A percentile compares a stretch with the other conserved stretches of the same genome.
These are phyloP conservation scores for Yarrowia sp. DNA, from an alignment of 805 yeast genomes.

Conservation along the genomic window DNA sequence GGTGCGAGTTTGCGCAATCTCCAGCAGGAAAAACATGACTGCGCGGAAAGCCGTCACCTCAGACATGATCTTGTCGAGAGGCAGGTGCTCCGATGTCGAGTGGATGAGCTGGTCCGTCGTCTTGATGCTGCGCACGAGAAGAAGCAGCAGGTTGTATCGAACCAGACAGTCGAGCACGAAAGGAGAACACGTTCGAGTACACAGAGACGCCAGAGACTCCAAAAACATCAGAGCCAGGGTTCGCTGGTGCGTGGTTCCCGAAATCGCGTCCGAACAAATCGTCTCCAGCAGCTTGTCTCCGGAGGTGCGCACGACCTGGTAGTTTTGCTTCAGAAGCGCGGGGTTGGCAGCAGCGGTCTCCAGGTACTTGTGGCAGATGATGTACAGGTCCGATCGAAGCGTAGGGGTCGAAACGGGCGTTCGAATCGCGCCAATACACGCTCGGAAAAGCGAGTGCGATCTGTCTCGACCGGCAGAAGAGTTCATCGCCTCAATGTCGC, in stretches of 20 bases:
- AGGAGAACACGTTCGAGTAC: conserved; percentile 50
- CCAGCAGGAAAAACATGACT: conserved; percentile 61
- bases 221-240: conserved; percentile 73
- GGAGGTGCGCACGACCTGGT: conserved; percentile 53
- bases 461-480: conserved; percentile 46
- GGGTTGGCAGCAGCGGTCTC: conserved; percentile 20
- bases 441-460: conserved; percentile 65
- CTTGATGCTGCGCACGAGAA: conserved; percentile 65
- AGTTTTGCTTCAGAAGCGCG: conserved; percentile 44
- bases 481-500: conserved; percentile 36
- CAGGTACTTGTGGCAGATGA: conserved; percentile 65
- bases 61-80: conserved; percentile 48
- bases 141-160: conserved; percentile 60
- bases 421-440: conserved; percentile 70
- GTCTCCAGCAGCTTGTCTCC: conserved; percentile 63
- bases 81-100: conserved; percentile 42
- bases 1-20: conserved; percentile 69
- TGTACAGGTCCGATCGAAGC: conserved; percentile 76
- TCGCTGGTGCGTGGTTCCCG: conserved; percentile 73
- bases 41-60: conserved; percentile 78
- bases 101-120: conserved; percentile 51
- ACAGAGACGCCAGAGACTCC: conserved; percentile 61
- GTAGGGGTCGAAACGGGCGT: conserved; percentile 65
- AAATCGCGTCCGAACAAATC: conserved; percentile 73
- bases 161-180: conserved; percentile 60